phyloP scores from a whole-genome alignment of 2,329 filamentous ascomycete species.

The Colletotrichum agaves region DNA sequence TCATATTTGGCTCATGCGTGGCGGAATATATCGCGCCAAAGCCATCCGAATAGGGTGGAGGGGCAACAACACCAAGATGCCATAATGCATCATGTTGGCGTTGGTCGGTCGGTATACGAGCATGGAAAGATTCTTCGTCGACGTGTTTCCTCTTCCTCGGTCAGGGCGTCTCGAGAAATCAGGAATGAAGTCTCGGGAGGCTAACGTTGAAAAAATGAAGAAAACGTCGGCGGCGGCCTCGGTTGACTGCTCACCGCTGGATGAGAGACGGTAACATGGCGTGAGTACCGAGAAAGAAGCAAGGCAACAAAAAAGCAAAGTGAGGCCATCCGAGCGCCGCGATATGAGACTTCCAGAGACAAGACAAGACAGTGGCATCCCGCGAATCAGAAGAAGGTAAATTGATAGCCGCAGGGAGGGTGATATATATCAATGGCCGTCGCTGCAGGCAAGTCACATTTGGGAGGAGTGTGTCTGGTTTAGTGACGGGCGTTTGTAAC shows the following conservation, averaged over 20 bases:
- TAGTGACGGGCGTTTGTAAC: conserved; percentile 12
- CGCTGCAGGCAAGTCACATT: background rate
- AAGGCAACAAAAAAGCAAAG: conserved; percentile 33
- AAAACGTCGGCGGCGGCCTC: conserved; percentile 12
- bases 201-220: conserved; percentile 12
- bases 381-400: conserved; percentile 16
- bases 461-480: background rate
- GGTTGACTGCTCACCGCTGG: conserved; percentile 28
- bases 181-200: conserved; percentile 29
- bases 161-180: conserved; percentile 2
- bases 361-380: conserved; percentile 30
- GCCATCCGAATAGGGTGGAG: conserved; percentile 6
- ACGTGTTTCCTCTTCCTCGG: conserved; percentile 4
- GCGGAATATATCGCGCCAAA: conserved; percentile 24
- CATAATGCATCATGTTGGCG: background rate
- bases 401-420: conserved; percentile 27
- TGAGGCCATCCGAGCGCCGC: conserved; percentile 21
- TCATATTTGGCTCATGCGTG: conserved; percentile 22
- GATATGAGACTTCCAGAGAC: conserved; percentile 30
- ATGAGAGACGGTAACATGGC: conserved; percentile 29
- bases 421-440: conserved; percentile 7
- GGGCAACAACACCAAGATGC: background rate
- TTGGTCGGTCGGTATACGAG: background rate
- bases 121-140: background rate
- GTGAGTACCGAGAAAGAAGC: conserved; percentile 28